phyloP scores from a whole-genome alignment of 345 rosid genomes.

The Melaleuca quinquenervia region DNA sequence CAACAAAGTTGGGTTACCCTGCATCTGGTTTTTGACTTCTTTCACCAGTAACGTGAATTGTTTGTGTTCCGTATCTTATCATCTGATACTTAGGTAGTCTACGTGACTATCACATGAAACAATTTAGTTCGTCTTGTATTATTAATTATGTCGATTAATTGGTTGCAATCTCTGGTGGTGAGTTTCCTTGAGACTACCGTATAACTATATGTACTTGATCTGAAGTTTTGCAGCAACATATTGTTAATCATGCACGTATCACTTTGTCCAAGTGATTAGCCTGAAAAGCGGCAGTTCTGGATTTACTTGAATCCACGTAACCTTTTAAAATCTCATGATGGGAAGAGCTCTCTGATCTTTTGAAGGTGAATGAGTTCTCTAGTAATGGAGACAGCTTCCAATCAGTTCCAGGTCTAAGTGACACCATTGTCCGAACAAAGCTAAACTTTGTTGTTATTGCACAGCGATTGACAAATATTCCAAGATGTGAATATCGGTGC shows the following conservation, averaged over 20 bases:
- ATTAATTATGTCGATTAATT: fast-evolving
- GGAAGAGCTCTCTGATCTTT: not conserved
- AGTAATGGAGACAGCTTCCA: not conserved
- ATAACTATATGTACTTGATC: not conserved
- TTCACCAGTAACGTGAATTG: not conserved
- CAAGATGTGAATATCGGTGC: not conserved
- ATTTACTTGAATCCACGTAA: too few relatives aligned
- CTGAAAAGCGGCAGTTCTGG: not conserved
- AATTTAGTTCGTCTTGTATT: not conserved
- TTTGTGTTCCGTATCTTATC: not conserved
- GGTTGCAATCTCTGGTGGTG: not conserved
- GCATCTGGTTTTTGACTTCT: not conserved
- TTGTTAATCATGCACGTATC: fast-evolving
- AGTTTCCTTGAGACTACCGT: not conserved
- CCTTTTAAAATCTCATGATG: not conserved
- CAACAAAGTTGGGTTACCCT: not conserved
- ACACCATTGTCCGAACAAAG: not conserved
- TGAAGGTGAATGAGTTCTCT: not conserved
- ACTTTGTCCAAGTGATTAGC: not conserved
- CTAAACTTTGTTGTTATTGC: not conserved
- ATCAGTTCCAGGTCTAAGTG: not conserved
- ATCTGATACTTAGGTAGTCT: not conserved
- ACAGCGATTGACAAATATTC: not conserved
- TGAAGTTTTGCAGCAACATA: not conserved
- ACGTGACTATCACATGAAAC: fast-evolving